Conservation (phyloP, 495 filamentous ascomycete species). For the Hypoxylon subgilvum region DNA sequence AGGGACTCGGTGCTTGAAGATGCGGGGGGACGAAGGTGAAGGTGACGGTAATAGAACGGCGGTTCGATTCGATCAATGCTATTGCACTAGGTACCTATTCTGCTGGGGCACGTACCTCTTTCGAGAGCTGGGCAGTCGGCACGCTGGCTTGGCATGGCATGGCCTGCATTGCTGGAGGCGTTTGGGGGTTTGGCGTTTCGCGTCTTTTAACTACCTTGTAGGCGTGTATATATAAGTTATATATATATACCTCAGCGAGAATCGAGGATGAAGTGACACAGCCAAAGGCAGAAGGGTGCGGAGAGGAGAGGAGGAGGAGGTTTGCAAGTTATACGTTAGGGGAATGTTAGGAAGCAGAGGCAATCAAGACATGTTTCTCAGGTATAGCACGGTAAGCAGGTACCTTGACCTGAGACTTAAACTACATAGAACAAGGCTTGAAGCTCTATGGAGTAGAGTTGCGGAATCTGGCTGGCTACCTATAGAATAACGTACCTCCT, state of each 20-base stretch:
- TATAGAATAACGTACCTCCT: neutral
- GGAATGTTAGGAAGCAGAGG: too few species aligned
- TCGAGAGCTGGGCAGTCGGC: conserved; percentile 1
- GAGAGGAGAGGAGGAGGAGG: too few species aligned
- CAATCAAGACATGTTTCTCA: too few species aligned
- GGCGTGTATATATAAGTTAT: neutral
- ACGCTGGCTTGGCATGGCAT: conserved; percentile 1
- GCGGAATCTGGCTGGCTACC: neutral
- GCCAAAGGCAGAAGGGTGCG: too few species aligned
- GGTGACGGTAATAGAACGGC: conserved; percentile 2
- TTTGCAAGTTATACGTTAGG: too few species aligned
- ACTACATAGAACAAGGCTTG: too few species aligned
- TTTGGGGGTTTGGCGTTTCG: conserved; percentile 18
- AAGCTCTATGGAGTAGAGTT: neutral
- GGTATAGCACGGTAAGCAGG: too few species aligned
- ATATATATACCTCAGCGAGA: conserved; percentile 10
- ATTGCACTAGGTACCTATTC: conserved; percentile 8
- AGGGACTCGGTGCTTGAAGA: neutral
- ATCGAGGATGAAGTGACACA: too few species aligned
- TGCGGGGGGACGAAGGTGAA: neutral
- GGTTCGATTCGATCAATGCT: conserved; percentile 11
- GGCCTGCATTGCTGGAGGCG: conserved; percentile 41
- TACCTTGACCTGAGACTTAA: too few species aligned
- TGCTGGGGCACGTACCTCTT: neutral
- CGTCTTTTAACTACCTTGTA: too few species aligned